A percentile compares a stretch with the other conserved stretches of the same genome.
Evolutionary conservation across 2,329 filamentous ascomycete species (phyloP).

Genomic region (Diaporthe humulicola): DNA sequence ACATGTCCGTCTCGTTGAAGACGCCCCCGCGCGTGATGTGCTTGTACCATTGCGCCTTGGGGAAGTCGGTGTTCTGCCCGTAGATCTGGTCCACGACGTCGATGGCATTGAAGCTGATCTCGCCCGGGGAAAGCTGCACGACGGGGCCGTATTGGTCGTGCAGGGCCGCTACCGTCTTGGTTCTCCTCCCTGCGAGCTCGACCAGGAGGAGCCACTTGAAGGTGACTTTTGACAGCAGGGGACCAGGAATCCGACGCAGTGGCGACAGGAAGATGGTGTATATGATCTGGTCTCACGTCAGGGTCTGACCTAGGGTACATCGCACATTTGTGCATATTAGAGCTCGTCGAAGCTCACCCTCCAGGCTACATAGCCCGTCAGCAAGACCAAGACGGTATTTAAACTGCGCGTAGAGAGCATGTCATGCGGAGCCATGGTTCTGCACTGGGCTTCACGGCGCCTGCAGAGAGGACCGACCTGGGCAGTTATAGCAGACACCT

Average conservation of each 20-base stretch:
- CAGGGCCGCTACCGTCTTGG: neutral
- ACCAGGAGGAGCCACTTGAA: slow-evolving; percentile 5
- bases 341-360: neutral
- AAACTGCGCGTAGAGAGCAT: neutral
- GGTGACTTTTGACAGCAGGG: neutral
- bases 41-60: slow-evolving; percentile 12
- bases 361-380: neutral
- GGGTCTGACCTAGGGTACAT: neutral
- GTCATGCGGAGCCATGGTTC: neutral
- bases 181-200: neutral
- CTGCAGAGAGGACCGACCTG: neutral
- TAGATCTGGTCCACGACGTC: slow-evolving; percentile 12
- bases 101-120: slow-evolving; percentile 20
- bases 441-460: neutral
- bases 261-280: slow-evolving; percentile 10
- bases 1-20: neutral
- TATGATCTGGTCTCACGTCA: neutral
- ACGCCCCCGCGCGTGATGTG: neutral
- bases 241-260: neutral
- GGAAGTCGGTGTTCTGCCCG: slow-evolving; percentile 4
- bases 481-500: neutral
- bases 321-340: neutral
- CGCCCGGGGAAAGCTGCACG: slow-evolving; percentile 6
- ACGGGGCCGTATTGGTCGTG: slow-evolving; percentile 1
- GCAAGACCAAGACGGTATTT: neutral